Conservation (phyloP, 176 grass and related monocot genomes). For the Musa itinerans region DNA sequence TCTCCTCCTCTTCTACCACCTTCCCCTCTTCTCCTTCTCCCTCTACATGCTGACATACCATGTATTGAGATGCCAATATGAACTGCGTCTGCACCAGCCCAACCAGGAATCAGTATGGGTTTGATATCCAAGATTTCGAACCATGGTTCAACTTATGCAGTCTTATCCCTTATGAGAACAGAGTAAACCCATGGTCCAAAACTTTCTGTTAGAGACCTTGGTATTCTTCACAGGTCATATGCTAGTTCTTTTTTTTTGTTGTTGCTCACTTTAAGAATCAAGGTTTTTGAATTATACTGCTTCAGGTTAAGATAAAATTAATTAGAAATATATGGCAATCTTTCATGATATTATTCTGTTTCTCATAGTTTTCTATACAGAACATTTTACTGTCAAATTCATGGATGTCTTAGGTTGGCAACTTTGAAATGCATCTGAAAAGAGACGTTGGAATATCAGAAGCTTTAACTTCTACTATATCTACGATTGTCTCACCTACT, state of each 20-base stretch:
- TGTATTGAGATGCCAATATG: too few relatives aligned
- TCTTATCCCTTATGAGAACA: too few relatives aligned
- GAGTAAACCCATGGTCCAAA: neutral
- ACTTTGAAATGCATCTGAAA: constrained; percentile 44
- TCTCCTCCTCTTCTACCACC: too few relatives aligned
- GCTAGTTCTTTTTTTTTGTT: neutral
- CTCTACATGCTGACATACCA: too few relatives aligned
- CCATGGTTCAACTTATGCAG: too few relatives aligned
- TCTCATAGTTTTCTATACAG: too few relatives aligned
- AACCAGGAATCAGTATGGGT: too few relatives aligned
- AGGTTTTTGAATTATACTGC: neutral
- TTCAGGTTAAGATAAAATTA: neutral
- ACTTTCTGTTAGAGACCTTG: neutral
- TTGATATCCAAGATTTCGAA: too few relatives aligned
- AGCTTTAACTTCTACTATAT: constrained; percentile 7
- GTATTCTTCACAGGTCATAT: neutral
- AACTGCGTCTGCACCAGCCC: too few relatives aligned
- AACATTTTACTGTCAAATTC: too few relatives aligned
- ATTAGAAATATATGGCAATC: neutral
- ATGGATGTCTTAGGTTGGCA: constrained; percentile 23
- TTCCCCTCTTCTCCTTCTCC: too few relatives aligned
- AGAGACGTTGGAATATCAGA: constrained; percentile 20
- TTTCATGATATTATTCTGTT: neutral
- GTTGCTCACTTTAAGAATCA: neutral
- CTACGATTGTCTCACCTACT: constrained; percentile 19